Conservation (phyloP, 2,329 filamentous ascomycete genomes). For the Purpureocillium takamizusanense region DNA sequence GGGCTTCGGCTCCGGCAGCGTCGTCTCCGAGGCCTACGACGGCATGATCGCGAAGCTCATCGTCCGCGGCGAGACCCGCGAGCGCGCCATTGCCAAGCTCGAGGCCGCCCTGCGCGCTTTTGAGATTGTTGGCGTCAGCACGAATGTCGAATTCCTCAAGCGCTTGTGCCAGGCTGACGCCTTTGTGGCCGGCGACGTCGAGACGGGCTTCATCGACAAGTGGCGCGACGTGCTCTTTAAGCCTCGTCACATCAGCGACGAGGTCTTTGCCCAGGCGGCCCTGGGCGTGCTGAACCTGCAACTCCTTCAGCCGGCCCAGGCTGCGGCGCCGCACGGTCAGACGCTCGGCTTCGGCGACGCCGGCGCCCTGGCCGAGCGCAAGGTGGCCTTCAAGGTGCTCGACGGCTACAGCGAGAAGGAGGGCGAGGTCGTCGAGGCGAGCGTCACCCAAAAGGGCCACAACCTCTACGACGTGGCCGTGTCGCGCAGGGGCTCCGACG, state of each 20-base stretch:
- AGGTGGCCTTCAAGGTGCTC: conserved; percentile 41
- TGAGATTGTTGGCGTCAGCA: conserved; percentile 85
- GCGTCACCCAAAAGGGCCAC: conserved; percentile 37
- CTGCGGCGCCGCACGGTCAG: conserved; percentile 36
- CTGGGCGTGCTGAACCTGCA: conserved; percentile 58
- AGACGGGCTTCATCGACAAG: conserved; percentile 94
- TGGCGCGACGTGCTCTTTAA: conserved; percentile 72
- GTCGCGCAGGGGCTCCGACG: conserved; percentile 29
- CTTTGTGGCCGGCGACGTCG: conserved; percentile 80
- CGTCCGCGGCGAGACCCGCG: conserved; percentile 69
- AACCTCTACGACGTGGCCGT: conserved; percentile 38
- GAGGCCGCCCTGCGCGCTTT: conserved; percentile 75
- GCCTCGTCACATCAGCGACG: conserved; percentile 49
- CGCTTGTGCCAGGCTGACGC: conserved; percentile 70
- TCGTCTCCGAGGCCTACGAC: conserved; percentile 90
- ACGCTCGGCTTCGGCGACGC: conserved; percentile 45
- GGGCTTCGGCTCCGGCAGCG: conserved; percentile 84
- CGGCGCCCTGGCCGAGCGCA: conserved; percentile 31
- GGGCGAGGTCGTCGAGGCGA: conserved; percentile 50
- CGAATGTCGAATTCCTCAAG: conserved; percentile 96
- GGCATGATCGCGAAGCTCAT: conserved; percentile 99
- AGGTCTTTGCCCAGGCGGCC: conserved; percentile 80
- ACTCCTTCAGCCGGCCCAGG: conserved; percentile 17
- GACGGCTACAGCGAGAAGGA: conserved; percentile 57
- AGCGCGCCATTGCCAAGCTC: conserved; percentile 76